These are phyloP conservation scores for Luffa acutangula DNA, from an alignment of 306 rosid genomes.

Conservation along the genomic window DNA sequence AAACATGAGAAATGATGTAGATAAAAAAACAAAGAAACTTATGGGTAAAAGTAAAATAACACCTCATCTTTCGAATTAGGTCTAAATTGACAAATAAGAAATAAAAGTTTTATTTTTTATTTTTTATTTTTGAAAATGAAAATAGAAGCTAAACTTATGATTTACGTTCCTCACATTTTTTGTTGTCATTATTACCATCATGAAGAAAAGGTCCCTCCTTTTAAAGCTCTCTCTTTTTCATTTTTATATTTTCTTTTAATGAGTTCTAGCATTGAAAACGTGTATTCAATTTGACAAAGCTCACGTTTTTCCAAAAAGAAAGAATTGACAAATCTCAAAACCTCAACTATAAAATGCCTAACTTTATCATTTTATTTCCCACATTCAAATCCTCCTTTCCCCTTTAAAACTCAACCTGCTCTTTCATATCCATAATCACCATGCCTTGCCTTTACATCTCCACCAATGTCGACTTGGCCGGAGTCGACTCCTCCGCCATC, in stretches of 20 bases:
- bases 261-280: not conserved
- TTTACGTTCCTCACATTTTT: no score
- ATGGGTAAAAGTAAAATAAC: no score
- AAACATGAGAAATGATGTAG: no score
- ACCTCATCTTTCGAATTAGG: no score
- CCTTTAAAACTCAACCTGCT: not conserved
- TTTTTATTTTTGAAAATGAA: no score
- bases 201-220: not conserved
- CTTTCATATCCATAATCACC: not conserved
- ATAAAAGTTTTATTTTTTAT: no score
- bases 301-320: not conserved
- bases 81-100: no score
- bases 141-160: no score
- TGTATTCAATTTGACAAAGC: not conserved
- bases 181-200: no score
- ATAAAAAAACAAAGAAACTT: no score
- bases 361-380: not conserved
- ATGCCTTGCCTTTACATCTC: slow-evolving; percentile 13
- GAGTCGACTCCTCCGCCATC: not conserved
- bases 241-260: not conserved
- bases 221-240: not conserved
- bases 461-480: slow-evolving; percentile 5
- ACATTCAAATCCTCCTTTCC: not conserved
- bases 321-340: not conserved
- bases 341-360: not conserved